Evolutionary conservation across 768 basidiomycete genomes (phyloP), one percentile per base, ranked within the genome.

Genomic region (Candolleomyces efflorescens): DNA sequence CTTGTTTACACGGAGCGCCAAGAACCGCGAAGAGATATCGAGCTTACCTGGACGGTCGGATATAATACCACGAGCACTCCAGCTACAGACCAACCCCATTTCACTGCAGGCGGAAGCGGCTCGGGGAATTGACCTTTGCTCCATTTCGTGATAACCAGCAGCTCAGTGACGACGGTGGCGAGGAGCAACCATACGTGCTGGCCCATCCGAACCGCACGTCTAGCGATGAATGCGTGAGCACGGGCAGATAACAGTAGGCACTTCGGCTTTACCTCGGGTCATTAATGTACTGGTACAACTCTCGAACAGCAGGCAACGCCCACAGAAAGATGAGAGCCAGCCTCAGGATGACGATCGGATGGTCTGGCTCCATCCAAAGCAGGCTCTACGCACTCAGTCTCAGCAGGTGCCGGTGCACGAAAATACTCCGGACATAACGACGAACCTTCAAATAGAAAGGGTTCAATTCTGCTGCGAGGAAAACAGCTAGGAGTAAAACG

Each of bases 291-390:
- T 91, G 89, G 68, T 83, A 90, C 24, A 92, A 72, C 74, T 94
- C 92, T 64, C 92, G 77, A 58, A 87, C 89, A 13, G 92, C 92
- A 11, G 92, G 92, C 32, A 94, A 75, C n/a, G 86, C 92, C 65
- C 91, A 94, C 2, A 94, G 74, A 67, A 94, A 94, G 60, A 94
- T 84, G 59, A 83, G 83, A 15, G 83, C 85, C 10, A 94, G 80
- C 27, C 84, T 75, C 60, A 83, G 73, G 58, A 92, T 89, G 51
- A 94, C 79, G 61, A 94, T 84, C 11, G 91, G 92, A 69, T 94
- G 92, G 69, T 91, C 87, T 37, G 92, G 92, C 67, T 93, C 90
- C 86, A 94, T 88, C 91, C 92, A 93, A 38, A 94, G 76, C 63
- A 72, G 72, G 70, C 80, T 84, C 78, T 76, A 53, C 50, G 32